Evolutionary conservation across 1,284 basidiomycete genomes (phyloP), one percentile per base, ranked within the genome.

Genomic region (Cystobasidium sp.): DNA sequence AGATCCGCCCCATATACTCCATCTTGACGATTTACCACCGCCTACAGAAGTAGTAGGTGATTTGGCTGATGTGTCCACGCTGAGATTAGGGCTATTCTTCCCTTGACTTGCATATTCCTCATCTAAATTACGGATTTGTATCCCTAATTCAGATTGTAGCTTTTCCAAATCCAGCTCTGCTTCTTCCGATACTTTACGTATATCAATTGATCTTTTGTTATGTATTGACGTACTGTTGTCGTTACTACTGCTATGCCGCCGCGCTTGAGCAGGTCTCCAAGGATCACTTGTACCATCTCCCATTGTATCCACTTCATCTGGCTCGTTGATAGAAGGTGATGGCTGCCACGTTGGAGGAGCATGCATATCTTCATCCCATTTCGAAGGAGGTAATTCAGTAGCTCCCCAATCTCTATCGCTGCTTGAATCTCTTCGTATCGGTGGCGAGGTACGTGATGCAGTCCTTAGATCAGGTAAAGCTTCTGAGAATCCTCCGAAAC

Each of bases 91-190:
- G 18, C 22, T 39, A 31, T 37, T 44, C 31, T 47, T 47, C 16
- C 39, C 47, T 51, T 55, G 64, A 37, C 43, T 46, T 14, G 55
- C 66, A 58, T 68, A 56, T 44, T 73, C 70, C 37, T 73, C 62
- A 59, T 73, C 70, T 49, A 73, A 44, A 51, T 73, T 73, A 24
- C 70, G 70, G 16, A 73, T 61, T 53, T 59, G 53, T 44, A 73
- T 65, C 12, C 70, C 70, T 31, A 65, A 46, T 49, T 73, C 62
- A 46, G 24, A 44, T 59, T 62, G 63, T 37, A 73, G 12, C 31
- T 31, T 64, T 44, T 61, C 56, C 18, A 53, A 44, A 55, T 71
- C 69, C 31, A 63, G 16, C 20, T 71, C 69, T 31, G 53, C 68
- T 47, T 52, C 58, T 52, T 61, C 47, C 16, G 56, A 69, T 0